Evolutionary conservation across 2,329 filamentous ascomycete genomes (phyloP), one percentile per base, ranked within the genome.

Genomic region (Pseudopyrenochaeta lycopersici): DNA sequence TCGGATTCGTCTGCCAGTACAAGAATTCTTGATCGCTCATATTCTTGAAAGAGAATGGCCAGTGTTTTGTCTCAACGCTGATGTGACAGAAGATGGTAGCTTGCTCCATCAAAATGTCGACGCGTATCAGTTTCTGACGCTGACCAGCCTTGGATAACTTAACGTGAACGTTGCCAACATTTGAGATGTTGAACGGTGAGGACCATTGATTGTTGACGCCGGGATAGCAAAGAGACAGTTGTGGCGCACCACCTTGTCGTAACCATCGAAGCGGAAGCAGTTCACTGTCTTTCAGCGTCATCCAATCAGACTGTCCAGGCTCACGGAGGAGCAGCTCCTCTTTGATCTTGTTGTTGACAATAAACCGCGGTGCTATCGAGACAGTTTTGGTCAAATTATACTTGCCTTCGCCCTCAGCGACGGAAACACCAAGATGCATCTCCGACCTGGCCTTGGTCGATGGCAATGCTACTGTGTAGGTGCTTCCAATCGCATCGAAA

Each of bases 1-100:
- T 96, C 4, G 95, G 95, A 67, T 98, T 89, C 15, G 92, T 90
- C 75, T 99, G 95, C 81, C 90, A 97, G 79, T 99, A 99, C 43
- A 94, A 89, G 76, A 98, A 98, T 71, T 98, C 95, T 20, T 90
- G 90, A 68, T 98, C 94, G 69, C 94, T 98, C 78, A 98, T 95
- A 71, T 99, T 99, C 61, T 95, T 90, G 88, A 99, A 97, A 0
- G 93, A 97, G 78, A 95, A 99, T 0, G 95, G 95, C 95, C 95
- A 99, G 71, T 96, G 92, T 75, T 95, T 96, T 5, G 86, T 92
- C 78, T 99, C 95, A 63, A 94, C 82, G 69, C 88, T 95, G 53
- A 99, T 84, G 68, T 97, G 91, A 30, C 98, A 76, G 81, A 98
- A 99, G 35, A 99, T 89, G 1, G 94, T 98, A 0, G 94, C 91